Conservation (phyloP, 192 early-diverging fungal species). For the Coemansia sp. region DNA sequence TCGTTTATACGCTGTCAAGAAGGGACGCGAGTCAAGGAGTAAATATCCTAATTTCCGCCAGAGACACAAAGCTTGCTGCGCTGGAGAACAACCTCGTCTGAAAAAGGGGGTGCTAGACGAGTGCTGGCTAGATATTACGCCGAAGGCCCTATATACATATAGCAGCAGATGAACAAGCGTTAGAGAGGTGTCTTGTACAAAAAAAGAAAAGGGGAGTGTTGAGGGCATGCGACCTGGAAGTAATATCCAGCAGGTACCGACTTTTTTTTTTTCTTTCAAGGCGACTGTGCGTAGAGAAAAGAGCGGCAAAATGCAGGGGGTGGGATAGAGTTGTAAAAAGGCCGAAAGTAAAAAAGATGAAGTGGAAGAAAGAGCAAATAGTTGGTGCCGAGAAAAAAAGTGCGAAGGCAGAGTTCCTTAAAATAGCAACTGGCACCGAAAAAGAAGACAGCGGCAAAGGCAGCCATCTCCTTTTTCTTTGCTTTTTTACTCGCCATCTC, state of each 20-base stretch:
- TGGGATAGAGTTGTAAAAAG: not conserved
- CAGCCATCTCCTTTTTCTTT: not conserved
- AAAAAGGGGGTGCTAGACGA: not conserved
- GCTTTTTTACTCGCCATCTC: not conserved
- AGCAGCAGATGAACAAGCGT: not conserved
- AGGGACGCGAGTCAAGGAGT: not conserved
- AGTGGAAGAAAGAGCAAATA: not conserved
- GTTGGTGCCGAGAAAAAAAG: not conserved
- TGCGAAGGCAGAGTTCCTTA: not conserved
- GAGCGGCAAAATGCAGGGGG: not conserved
- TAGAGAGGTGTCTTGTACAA: not conserved
- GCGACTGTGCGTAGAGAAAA: not conserved
- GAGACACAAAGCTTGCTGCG: slow-evolving; percentile 1
- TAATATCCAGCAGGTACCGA: not conserved
- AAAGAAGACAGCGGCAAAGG: not conserved
- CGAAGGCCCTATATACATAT: not conserved
- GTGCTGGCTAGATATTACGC: not conserved
- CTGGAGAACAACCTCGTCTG: not conserved
- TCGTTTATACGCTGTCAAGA: not conserved
- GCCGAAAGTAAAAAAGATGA: not conserved
- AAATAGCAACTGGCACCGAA: not conserved
- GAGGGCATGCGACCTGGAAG: not conserved
- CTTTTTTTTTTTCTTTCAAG: not conserved
- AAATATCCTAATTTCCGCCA: slow-evolving; percentile 4
- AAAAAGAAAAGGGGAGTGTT: not conserved